Evolutionary conservation across 2,329 filamentous ascomycete genomes (phyloP), one percentile per base, ranked within the genome.

Genomic region (Microdochium trichocladiopsis): DNA sequence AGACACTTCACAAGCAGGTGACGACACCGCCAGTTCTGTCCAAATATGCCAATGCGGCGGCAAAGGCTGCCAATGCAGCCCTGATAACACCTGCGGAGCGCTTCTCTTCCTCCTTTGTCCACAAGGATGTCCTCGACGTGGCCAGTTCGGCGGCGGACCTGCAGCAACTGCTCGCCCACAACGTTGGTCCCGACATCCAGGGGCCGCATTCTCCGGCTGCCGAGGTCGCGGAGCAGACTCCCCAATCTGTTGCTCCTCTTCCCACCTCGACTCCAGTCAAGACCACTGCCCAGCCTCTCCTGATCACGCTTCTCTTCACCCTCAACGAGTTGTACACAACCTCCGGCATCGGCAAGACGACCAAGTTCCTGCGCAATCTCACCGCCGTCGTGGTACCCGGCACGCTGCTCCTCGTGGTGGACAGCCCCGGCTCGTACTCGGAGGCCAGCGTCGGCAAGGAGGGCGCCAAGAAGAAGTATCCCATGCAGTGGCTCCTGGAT

Each of bases 351-450:
- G 76, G 84, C 2, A 82, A 84, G 59, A 90, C 93, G 0, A 95
- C 93, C 0, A 74, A 75, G 3, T 86, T 97, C 57, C 75, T 99
- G 0, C 77, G 90, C 3, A 74, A 74, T 1, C 71, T 96, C 18
- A 89, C 87, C 0, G 72, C 79, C 2, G 58, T 71, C 1, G 65
- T 88, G 2, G 70, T 75, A 1, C 54, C 73, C 0, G 86, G 83
- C 1, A 82, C 89, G 2, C 67, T 93, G 37, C 72, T 97, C 1
- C 79, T 97, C 0, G 88, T 97, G 2, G 85, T 96, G 3, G 93
- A 99, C 67, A 96, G 90, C 60, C 90, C 94, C 0, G 94, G 94
- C 1, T 95, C 87, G 68, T 97, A 97, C 69, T 94, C 92, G 0
- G 90, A 91, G 53, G 79, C 95, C 3, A 81, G 80, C 0, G 68